phyloP scores from a whole-genome alignment of 2,329 filamentous ascomycete genomes.

The Pseudogymnoascus pannorum region DNA sequence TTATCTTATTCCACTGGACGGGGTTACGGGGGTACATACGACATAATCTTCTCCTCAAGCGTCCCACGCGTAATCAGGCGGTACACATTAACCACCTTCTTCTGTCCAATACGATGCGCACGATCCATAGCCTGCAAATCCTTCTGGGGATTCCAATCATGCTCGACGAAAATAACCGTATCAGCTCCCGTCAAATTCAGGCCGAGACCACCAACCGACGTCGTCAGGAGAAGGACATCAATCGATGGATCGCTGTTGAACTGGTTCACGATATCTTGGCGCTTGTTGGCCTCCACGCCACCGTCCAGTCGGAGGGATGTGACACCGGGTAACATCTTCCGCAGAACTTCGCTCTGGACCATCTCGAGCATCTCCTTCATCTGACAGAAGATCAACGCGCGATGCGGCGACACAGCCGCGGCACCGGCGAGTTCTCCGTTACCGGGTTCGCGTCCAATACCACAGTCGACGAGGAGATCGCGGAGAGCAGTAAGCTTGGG shows the following conservation, averaged over 20 bases:
- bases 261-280: conserved; percentile 96
- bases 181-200: conserved; percentile 95
- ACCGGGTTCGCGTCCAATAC: conserved; percentile 67
- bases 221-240: conserved; percentile 87
- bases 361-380: conserved; percentile 99
- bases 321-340: conserved; percentile 82
- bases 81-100: conserved; percentile 99
- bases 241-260: conserved; percentile 98
- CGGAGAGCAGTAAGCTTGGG: conserved; percentile 86
- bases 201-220: conserved; percentile 87
- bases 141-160: conserved; percentile 99
- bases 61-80: conserved; percentile 93
- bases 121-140: conserved; percentile 99
- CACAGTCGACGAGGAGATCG: conserved; percentile 95
- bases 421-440: conserved; percentile 50
- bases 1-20: background rate
- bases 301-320: conserved; percentile 94
- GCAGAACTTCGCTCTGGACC: conserved; percentile 89
- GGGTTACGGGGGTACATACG: conserved; percentile 39
- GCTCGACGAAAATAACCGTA: conserved; percentile 98
- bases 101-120: conserved; percentile 95
- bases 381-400: conserved; percentile 94
- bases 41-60: conserved; percentile 94
- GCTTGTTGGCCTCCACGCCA: conserved; percentile 81
- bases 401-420: conserved; percentile 83